Conservation (phyloP, 805 yeast genomes). For the Saccharomycopsis sp. region DNA sequence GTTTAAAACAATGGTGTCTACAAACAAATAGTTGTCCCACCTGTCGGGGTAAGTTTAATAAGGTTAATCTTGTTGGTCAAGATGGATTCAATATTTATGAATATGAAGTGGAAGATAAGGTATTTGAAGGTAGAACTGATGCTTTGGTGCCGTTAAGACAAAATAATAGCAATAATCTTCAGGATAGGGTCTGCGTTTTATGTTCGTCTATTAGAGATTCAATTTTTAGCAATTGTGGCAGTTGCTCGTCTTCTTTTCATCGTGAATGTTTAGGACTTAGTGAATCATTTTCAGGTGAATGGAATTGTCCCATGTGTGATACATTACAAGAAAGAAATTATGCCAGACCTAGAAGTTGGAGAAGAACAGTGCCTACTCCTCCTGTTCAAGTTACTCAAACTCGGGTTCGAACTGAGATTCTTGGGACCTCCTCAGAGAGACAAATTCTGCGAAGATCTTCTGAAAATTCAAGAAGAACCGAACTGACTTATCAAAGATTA, state of each 20-base stretch:
- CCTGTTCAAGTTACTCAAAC: too few species aligned
- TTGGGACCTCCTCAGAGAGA: too few species aligned
- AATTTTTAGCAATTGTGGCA: not conserved
- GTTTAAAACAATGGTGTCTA: constrained; percentile 47
- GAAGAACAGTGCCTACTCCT: too few species aligned
- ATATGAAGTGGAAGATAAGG: constrained; percentile 16
- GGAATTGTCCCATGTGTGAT: constrained; percentile 47
- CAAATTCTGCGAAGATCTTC: too few species aligned
- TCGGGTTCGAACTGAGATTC: too few species aligned
- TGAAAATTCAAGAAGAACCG: too few species aligned
- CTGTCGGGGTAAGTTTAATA: constrained; percentile 39
- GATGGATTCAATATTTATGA: constrained; percentile 17
- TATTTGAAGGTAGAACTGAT: constrained; percentile 9
- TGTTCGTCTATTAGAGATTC: too few species aligned
- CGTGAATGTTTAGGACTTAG: constrained; percentile 29
- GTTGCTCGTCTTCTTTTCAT: constrained; percentile 26
- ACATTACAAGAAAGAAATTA: constrained; percentile 29
- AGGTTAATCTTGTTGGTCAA: constrained; percentile 26
- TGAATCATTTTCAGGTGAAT: constrained; percentile 20
- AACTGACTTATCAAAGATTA: too few species aligned
- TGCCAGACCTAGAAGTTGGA: too few species aligned
- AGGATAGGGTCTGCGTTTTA: too few species aligned
- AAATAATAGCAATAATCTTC: too few species aligned
- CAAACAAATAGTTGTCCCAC: constrained; percentile 53
- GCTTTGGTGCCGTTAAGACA: constrained; percentile 14